Base-by-base conservation (phyloP, 192 early-diverging fungal species). In the Entrophospora sp. region DNA sequence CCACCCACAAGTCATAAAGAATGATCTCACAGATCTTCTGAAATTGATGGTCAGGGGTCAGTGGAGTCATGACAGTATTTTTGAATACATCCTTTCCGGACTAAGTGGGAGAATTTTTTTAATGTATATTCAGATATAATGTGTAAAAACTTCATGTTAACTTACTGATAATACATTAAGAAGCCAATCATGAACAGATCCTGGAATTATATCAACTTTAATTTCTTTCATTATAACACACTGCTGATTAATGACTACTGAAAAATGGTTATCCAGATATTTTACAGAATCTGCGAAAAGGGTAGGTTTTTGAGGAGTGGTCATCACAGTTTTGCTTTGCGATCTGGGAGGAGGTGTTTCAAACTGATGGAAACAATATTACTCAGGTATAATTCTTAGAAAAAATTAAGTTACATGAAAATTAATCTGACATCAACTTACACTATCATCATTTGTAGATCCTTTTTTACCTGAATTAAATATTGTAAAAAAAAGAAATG, bases 11-110 rank as follows among this genome's bases (percentile, higher is more conserved):
- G 53, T 57, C 53, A 32, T 3, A 4, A 31, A 57, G 30, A 20
- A 57, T 57, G 7, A 32, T 57, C 25, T 57, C 2, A 5, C 53
- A 57, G 30, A 57, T 20, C 20, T 35, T 25, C 53, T 20, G 53
- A 57, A 57, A 57, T 35, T 25, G 53, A 57, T 57, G 27, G 34
- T 31, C 53, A 31, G 53, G 53, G 13, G 1, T 35, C 25, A 57
- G 53, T 34, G 53, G 30, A 30, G 30, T 32, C 30, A 32, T 57
- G 16, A 57, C 20, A 35, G 30, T 28, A 1, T 32, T 4, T 32
- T 57, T 1, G 53, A 57, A 57, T 12, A 34, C 2, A 34, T 57
- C 53, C 31, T 57, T 57, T 57, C 20, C 53, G 31, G 53, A 57
- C 53, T 57, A 57, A 34, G 0, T 16, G 34, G 1, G 24, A 57